Evolutionary conservation across 495 filamentous ascomycete genomes (phyloP).

Genomic region (Staphylotrichum tortipilum): DNA sequence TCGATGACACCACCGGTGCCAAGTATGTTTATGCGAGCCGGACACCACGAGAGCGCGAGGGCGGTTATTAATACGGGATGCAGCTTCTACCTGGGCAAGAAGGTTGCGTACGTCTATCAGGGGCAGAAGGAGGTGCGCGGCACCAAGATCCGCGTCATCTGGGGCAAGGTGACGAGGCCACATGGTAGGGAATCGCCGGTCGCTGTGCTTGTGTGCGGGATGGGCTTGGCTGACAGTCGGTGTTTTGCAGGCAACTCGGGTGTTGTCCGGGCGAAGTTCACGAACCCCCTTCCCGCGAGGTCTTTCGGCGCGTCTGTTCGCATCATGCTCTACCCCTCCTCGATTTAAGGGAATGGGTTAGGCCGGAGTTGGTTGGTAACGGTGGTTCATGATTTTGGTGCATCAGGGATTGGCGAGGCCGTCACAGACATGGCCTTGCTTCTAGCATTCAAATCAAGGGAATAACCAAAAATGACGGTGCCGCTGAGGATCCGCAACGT

Average conservation of each 20-base stretch:
- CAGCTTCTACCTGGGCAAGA: slow-evolving; percentile 91
- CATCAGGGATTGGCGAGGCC: slow-evolving; percentile 45
- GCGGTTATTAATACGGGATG: slow-evolving; percentile 19
- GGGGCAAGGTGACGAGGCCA: slow-evolving; percentile 94
- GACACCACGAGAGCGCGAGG: neutral
- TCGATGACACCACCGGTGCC: slow-evolving; percentile 77
- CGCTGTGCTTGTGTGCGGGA: no score
- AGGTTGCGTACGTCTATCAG: slow-evolving; percentile 94
- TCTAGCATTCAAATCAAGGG: slow-evolving; percentile 36
- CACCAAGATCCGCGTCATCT: slow-evolving; percentile 96
- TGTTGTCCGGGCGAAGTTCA: slow-evolving; percentile 93
- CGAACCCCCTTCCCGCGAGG: slow-evolving; percentile 85
- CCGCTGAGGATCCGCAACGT: slow-evolving; percentile 26
- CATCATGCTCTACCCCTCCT: slow-evolving; percentile 97
- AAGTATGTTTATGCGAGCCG: slow-evolving; percentile 49
- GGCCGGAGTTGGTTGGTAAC: slow-evolving; percentile 46
- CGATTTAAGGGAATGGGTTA: slow-evolving; percentile 43
- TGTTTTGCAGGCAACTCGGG: slow-evolving; percentile 73
- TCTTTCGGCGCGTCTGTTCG: slow-evolving; percentile 94
- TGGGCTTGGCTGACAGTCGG: slow-evolving; percentile 1
- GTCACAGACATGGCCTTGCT: slow-evolving; percentile 36
- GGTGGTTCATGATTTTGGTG: slow-evolving; percentile 48
- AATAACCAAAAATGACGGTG: slow-evolving; percentile 36
- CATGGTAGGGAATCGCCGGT: slow-evolving; percentile 90
- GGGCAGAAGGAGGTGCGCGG: slow-evolving; percentile 85